Conservation (phyloP, 2,329 filamentous ascomycete species). For the Exophiala viscosa region DNA sequence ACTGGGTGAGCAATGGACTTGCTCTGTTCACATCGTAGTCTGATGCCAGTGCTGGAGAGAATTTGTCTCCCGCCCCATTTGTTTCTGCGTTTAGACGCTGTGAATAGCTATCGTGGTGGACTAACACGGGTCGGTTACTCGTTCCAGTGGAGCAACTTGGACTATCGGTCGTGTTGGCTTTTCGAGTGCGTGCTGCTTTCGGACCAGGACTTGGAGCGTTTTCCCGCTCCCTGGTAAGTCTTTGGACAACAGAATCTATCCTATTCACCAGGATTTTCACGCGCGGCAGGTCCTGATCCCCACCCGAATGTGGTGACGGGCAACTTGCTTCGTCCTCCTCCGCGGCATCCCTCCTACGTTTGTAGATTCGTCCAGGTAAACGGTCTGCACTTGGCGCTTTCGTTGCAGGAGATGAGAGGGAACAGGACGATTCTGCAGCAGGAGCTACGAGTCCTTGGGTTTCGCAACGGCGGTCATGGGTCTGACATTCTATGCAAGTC, state of each 20-base stretch:
- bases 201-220: neutral
- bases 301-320: neutral
- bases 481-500: slow-evolving; percentile 24
- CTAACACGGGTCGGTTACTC: too few species aligned
- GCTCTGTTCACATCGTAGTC: slow-evolving; percentile 4
- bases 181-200: neutral
- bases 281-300: neutral
- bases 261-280: slow-evolving; percentile 19
- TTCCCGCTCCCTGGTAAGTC: slow-evolving; percentile 7
- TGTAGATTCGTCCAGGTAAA: slow-evolving; percentile 12
- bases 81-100: too few species aligned
- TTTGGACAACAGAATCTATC: slow-evolving; percentile 16
- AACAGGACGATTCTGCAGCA: neutral
- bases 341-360: slow-evolving; percentile 6
- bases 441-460: slow-evolving; percentile 21
- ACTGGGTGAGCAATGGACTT: slow-evolving; percentile 22
- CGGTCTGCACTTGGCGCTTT: neutral
- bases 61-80: neutral
- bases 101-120: too few species aligned
- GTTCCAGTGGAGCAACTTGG: too few species aligned
- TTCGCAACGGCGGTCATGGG: slow-evolving; percentile 18
- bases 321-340: neutral
- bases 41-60: neutral
- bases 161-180: neutral
- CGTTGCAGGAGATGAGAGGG: neutral